Evolutionary conservation across 768 basidiomycete species (phyloP), one percentile per base, ranked within the genome.

Genomic region (Trametes cingulata): DNA sequence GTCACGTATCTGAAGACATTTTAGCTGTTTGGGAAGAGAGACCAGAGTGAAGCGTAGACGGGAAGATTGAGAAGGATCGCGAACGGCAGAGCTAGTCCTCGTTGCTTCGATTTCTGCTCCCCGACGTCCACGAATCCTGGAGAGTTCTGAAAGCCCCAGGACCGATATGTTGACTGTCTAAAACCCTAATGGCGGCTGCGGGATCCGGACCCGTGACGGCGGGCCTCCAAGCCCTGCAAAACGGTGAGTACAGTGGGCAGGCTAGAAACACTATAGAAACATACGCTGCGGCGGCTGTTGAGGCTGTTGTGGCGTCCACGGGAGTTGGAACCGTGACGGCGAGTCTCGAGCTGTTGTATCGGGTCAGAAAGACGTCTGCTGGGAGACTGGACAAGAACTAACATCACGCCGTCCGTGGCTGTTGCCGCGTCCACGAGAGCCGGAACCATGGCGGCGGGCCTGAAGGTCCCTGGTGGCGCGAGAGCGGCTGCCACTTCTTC

Each of bases 201-300:
- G 35, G 55, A 57, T 19, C 53, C 55, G 9, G 60, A 60, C 7
- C 48, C 60, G 35, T 60, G 58, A 7, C 58, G 51, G 43, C 58
- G 58, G 22, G 52, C 58, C 45, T 53, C 51, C 13, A 60, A 17
- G 12, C 25, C 59, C 41, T 59, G 17, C 40, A 12, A 19, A 13
- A 19, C 41, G 19, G 36, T 29, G 14, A 37, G 19, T 43, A 10
- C 20, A 19, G 15, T 19, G 17, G 27, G 15, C 27, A 39, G 46
- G 17, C 36, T 10, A 17, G 46, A 14, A 10, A 13, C 24, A 25
- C 3, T 29, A 10, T 14, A 5, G 9, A 36, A 17, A 49, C 25
- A 20, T 29, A 29, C 48, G 20, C n/a, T n/a, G 27, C 48, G 52
- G 40, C 52, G 52, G 52, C 39, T 33, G 22, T 33, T 33, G 6